Evolutionary conservation across 2,329 filamentous ascomycete species (phyloP), one percentile per base, ranked within the genome.

Genomic region (Cordyceps cicadae): DNA sequence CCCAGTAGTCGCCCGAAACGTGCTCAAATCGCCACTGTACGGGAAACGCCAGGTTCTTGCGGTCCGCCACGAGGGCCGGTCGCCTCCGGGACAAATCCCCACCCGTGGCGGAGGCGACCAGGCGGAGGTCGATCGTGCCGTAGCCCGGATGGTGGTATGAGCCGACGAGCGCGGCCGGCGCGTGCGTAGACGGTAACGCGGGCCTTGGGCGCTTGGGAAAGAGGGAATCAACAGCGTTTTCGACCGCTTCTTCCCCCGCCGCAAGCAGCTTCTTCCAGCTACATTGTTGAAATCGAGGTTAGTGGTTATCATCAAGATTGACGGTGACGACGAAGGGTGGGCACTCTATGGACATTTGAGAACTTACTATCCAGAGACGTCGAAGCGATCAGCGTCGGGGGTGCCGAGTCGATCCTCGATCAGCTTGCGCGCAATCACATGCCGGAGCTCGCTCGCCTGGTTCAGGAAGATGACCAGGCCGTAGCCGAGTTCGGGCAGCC

Each of bases 91-190:
- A 50, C 24, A 5, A 3, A 29, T 29, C 29, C 19, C 64, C 60
- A 3, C 62, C 34, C 0, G 24, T 24, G 64, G 63, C 5, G 15
- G 67, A 52, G 8, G 63, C 48, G 8, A 65, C 61, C 11, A 62
- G 62, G 1, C 59, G 59, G 5, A 73, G 61, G 0, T 63, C 60
- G 12, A 72, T 54, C 1, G 52, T 62, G 21, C 67, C 69, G 67
- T 80, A 80, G 3, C 72, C 77, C 1, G 73, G 71, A 58, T 81
- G 71, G 62, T 68, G 74, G 64, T 81, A 82, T 1, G 70, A 76
- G 3, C 79, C 79, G 1, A 67, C 64, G 21, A 71, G 61, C 1
- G 66, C 62, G 62, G 75, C 75, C 41, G 66, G 66, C 17, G 66
- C 62, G 3, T 79, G 64, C 0, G 75, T 71, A 17, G 69, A 69